A percentile compares a stretch with the other conserved stretches of the same genome.
Evolutionary conservation across 495 filamentous ascomycete genomes (phyloP).

Genomic region (Penicillium coprophilum): DNA sequence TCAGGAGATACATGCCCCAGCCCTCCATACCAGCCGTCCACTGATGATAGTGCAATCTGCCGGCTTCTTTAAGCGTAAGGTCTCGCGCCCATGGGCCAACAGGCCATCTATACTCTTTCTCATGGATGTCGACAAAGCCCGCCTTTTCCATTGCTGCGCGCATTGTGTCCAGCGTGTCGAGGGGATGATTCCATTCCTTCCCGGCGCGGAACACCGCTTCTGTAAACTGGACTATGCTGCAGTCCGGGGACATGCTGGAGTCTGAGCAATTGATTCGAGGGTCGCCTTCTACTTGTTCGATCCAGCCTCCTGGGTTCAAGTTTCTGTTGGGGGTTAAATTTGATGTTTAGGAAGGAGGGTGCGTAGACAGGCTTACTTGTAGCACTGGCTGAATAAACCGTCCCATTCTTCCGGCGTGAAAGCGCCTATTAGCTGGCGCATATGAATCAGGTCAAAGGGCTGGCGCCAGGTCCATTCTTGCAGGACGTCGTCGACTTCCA

Average conservation of each 20-base stretch:
- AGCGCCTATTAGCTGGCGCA: slow-evolving; percentile 20
- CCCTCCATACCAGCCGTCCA: slow-evolving; percentile 19
- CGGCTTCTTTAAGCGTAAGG: slow-evolving; percentile 9
- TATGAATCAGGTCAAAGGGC: slow-evolving; percentile 34
- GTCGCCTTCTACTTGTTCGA: slow-evolving; percentile 51
- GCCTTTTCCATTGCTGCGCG: slow-evolving; percentile 21
- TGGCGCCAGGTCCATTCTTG: slow-evolving; percentile 30
- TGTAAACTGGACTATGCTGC: slow-evolving; percentile 17
- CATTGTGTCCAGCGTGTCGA: slow-evolving; percentile 14
- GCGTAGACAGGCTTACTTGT: slow-evolving; percentile 14
- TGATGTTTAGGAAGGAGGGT: no score
- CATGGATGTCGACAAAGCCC: slow-evolving; percentile 28
- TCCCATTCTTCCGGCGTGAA: slow-evolving; percentile 30
- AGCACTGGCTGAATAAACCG: slow-evolving; percentile 26
- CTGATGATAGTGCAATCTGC: slow-evolving; percentile 9
- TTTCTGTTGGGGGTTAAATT: slow-evolving; percentile 4
- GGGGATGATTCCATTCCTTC: slow-evolving; percentile 2
- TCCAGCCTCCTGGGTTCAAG: slow-evolving; percentile 48
- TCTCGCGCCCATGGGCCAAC: slow-evolving; percentile 17
- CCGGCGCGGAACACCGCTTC: slow-evolving; percentile 14
- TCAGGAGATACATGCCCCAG: slow-evolving; percentile 14
- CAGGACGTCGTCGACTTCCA: slow-evolving; percentile 34
- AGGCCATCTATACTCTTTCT: slow-evolving; percentile 6
- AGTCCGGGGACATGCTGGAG: slow-evolving; percentile 28
- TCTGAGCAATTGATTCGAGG: slow-evolving; percentile 41